Conservation (phyloP, 2,329 filamentous ascomycete species). For the Paramyrothecium roridum region DNA sequence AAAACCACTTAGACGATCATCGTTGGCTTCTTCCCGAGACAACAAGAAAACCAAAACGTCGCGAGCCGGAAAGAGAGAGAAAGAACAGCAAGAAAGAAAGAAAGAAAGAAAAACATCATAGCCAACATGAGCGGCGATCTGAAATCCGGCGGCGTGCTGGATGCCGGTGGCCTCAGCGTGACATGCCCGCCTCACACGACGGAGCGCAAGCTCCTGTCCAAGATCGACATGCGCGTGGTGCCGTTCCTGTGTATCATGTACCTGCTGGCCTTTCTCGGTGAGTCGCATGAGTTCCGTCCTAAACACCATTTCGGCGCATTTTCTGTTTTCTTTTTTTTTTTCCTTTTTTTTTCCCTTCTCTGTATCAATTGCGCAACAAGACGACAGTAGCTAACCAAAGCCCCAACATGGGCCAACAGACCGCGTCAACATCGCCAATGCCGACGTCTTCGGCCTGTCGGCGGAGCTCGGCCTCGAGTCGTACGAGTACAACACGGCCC, state of each 20-base stretch:
- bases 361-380: neutral
- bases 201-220: slow-evolving; percentile 63
- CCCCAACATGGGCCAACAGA: slow-evolving; percentile 32
- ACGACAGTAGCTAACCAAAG: neutral
- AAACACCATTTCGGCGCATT: too few relatives aligned
- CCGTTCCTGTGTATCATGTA: slow-evolving; percentile 73
- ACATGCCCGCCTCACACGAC: slow-evolving; percentile 53
- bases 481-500: slow-evolving; percentile 67
- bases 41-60: too few relatives aligned
- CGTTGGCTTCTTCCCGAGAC: too few relatives aligned
- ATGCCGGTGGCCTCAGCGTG: slow-evolving; percentile 18
- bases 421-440: slow-evolving; percentile 78
- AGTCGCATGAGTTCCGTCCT: slow-evolving; percentile 5
- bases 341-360: neutral
- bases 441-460: slow-evolving; percentile 62
- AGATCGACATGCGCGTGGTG: slow-evolving; percentile 69
- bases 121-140: neutral
- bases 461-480: slow-evolving; percentile 59
- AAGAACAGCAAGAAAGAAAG: too few relatives aligned
- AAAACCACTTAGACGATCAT: too few relatives aligned
- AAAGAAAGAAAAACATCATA: neutral
- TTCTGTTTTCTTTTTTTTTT: too few relatives aligned
- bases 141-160: slow-evolving; percentile 8
- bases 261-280: slow-evolving; percentile 63
- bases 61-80: too few relatives aligned